A percentile compares a stretch with the other conserved stretches of the same genome.
Evolutionary conservation across 805 yeast genomes (phyloP).

Genomic region (Maudiozyma turicensis): DNA sequence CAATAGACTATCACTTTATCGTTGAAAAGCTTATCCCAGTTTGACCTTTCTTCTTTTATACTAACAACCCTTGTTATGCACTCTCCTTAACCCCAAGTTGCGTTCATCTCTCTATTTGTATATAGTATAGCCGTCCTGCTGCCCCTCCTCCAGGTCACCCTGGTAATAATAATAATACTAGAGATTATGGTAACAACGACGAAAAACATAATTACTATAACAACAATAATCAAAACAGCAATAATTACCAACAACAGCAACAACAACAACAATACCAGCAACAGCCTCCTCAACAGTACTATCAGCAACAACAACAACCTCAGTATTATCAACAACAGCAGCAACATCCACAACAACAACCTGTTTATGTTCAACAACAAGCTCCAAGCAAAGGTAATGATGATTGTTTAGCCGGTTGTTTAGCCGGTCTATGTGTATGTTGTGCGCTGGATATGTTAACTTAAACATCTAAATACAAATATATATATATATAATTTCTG

Average conservation of each 20-base stretch:
- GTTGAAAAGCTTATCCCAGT: too few relatives aligned
- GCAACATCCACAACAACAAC: constrained; percentile 36
- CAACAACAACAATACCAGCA: constrained; percentile 33
- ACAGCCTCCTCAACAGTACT: constrained; percentile 31
- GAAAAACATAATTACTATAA: constrained; percentile 1
- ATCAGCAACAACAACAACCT: constrained; percentile 7
- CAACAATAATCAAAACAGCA: constrained; percentile 27
- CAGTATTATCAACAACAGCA: constrained; percentile 9
- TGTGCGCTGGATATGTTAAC: constrained; percentile 43
- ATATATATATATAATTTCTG: background rate
- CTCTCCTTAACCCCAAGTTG: background rate
- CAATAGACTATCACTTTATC: background rate
- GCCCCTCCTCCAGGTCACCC: constrained; percentile 11
- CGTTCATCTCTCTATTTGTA: background rate
- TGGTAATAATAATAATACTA: background rate
- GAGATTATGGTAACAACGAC: constrained; percentile 1
- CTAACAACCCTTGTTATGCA: background rate
- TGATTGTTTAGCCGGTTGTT: constrained; percentile 40
- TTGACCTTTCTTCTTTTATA: background rate
- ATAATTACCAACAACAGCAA: constrained; percentile 11
- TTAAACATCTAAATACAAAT: constrained; percentile 8
- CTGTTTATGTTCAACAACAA: constrained; percentile 40
- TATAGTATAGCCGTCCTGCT: constrained; percentile 20
- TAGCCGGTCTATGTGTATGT: constrained; percentile 43
- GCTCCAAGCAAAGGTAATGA: constrained; percentile 27